Evolutionary conservation across 2,329 filamentous ascomycete species (phyloP).

Genomic region (Penicillium sp.): DNA sequence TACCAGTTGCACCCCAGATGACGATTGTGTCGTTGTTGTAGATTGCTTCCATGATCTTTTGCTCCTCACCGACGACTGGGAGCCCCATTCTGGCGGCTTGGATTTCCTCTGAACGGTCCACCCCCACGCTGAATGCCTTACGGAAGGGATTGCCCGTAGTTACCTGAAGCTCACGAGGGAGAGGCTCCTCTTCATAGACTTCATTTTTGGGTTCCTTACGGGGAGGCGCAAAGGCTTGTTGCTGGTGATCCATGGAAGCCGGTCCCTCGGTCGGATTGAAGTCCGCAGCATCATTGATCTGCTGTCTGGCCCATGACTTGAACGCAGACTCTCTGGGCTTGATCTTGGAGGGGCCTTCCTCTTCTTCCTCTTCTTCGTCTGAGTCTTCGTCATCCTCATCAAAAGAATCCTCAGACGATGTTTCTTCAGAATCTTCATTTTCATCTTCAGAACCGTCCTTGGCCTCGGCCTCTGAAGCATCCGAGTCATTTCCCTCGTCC

Average conservation of each 20-base stretch:
- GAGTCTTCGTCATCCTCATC: constrained; percentile 25
- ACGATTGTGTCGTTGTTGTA: constrained; percentile 88
- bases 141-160: constrained; percentile 51
- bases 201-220: constrained; percentile 38
- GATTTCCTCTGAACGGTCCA: constrained; percentile 69
- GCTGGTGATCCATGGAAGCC: constrained; percentile 28
- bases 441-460: constrained; percentile 27
- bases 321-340: constrained; percentile 64
- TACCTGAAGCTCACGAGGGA: constrained; percentile 40
- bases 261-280: constrained; percentile 52
- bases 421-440: constrained; percentile 18
- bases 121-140: constrained; percentile 72
- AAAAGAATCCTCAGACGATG: neutral
- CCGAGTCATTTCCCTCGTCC: constrained; percentile 29
- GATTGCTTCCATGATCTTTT: constrained; percentile 96
- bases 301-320: constrained; percentile 87
- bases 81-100: constrained; percentile 75
- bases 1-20: constrained; percentile 91
- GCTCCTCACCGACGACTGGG: constrained; percentile 91
- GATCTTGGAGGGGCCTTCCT: constrained; percentile 18
- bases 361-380: constrained; percentile 23
- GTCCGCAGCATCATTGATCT: constrained; percentile 80
- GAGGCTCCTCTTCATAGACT: constrained; percentile 39
- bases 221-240: constrained; percentile 31
- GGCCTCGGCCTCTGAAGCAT: constrained; percentile 20